phyloP scores from a whole-genome alignment of 768 basidiomycete genomes.

The Boletus edulis region DNA sequence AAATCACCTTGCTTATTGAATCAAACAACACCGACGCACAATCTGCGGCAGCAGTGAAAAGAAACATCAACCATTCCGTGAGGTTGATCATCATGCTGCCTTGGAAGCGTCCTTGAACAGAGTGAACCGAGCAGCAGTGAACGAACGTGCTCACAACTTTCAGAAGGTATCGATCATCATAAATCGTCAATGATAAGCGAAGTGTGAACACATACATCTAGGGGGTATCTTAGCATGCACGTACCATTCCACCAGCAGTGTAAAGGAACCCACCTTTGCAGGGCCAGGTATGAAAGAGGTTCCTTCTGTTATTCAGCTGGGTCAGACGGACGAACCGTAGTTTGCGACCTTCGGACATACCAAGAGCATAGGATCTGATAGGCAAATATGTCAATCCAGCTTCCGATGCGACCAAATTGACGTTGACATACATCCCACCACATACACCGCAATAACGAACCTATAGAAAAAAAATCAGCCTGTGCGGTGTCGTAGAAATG shows the following conservation, averaged over 20 bases:
- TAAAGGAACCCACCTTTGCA: background rate
- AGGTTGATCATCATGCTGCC: background rate
- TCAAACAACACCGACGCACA: background rate
- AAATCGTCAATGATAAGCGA: background rate
- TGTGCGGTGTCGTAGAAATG: too few relatives aligned
- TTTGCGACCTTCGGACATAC: background rate
- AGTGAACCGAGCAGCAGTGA: background rate
- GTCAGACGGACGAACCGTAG: background rate
- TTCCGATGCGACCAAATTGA: background rate
- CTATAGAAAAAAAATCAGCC: background rate
- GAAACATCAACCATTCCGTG: background rate
- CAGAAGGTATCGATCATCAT: background rate
- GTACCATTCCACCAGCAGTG: too few relatives aligned
- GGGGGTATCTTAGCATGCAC: background rate
- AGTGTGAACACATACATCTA: conserved; percentile 2
- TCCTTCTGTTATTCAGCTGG: background rate
- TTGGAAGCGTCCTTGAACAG: background rate
- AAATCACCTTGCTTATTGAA: background rate
- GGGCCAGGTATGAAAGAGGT: conserved; percentile 6
- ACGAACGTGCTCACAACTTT: conserved; percentile 5
- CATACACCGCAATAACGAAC: conserved; percentile 8
- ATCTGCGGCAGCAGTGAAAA: conserved; percentile 4
- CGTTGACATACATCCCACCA: background rate
- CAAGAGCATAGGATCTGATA: background rate
- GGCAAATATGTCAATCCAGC: background rate